A percentile compares a stretch with the other conserved stretches of the same genome.
Conservation (phyloP, 148 eudicot genomes). For the Diospyros kaki region DNA sequence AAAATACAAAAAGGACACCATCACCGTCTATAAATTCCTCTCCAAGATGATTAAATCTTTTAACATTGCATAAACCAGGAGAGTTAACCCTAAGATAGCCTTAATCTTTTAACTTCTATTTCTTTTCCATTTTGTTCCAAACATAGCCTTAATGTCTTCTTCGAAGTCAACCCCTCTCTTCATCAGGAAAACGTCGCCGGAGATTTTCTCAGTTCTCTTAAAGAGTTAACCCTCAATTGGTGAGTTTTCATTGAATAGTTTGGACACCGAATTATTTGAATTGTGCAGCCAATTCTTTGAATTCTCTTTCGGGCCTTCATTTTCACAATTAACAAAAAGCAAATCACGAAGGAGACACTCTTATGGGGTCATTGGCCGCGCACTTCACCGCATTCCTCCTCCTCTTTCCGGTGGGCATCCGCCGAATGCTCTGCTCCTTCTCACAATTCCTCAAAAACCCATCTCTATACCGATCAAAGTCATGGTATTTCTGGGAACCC, state of each 20-base stretch:
- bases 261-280: background rate
- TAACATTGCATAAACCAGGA: too few relatives aligned
- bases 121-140: too few relatives aligned
- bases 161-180: background rate
- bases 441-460: constrained; percentile 65
- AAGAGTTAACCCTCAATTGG: background rate
- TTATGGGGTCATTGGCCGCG: constrained; percentile 60
- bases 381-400: constrained; percentile 53
- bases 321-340: background rate
- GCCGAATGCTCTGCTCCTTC: constrained; percentile 44
- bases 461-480: constrained; percentile 52
- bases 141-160: background rate
- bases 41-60: too few relatives aligned
- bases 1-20: too few relatives aligned
- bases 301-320: background rate
- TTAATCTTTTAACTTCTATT: too few relatives aligned
- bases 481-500: constrained; percentile 66
- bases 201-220: background rate
- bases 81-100: too few relatives aligned
- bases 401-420: constrained; percentile 54
- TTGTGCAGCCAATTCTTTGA: background rate
- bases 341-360: background rate
- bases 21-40: too few relatives aligned
- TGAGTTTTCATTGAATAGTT: background rate
- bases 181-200: background rate